Evolutionary conservation across 257 asterid species (phyloP).

Genomic region (Nicotiana undulata): DNA sequence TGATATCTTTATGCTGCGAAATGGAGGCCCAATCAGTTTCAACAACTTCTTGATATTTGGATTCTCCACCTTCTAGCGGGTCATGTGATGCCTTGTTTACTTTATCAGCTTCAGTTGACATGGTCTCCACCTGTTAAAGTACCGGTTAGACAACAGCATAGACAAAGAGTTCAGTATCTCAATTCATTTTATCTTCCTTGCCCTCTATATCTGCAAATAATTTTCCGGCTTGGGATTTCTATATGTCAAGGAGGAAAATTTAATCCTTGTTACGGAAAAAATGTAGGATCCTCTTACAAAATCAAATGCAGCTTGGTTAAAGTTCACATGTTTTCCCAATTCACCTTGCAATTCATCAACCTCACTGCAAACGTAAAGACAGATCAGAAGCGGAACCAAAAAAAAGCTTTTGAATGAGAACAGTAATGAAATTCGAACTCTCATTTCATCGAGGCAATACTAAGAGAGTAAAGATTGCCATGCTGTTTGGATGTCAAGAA

Average conservation of each 20-base stretch:
- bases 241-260: not conserved
- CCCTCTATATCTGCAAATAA: too few species aligned
- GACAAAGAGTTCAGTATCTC: not conserved
- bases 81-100: constrained; percentile 21
- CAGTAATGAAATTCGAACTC: not conserved
- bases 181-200: not conserved
- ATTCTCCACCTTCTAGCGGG: constrained; percentile 19
- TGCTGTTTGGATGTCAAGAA: not conserved
- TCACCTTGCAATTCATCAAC: constrained; percentile 36
- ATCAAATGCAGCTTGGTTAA: constrained; percentile 29
- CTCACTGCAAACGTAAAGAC: constrained; percentile 29
- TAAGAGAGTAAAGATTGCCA: not conserved
- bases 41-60: constrained; percentile 17
- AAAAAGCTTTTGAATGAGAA: not conserved
- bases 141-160: not conserved
- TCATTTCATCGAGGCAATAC: not conserved
- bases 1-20: constrained; percentile 27
- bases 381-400: not conserved
- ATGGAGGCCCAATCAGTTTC: constrained; percentile 11
- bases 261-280: constrained; percentile 28
- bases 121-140: constrained; percentile 31
- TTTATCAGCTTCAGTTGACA: constrained; percentile 22
- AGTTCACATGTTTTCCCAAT: constrained; percentile 27
- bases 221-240: too few species aligned
- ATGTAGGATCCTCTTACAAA: constrained; percentile 31